Evolutionary conservation across 257 asterid species (phyloP).

Genomic region (Oldenlandia corymbosa): DNA sequence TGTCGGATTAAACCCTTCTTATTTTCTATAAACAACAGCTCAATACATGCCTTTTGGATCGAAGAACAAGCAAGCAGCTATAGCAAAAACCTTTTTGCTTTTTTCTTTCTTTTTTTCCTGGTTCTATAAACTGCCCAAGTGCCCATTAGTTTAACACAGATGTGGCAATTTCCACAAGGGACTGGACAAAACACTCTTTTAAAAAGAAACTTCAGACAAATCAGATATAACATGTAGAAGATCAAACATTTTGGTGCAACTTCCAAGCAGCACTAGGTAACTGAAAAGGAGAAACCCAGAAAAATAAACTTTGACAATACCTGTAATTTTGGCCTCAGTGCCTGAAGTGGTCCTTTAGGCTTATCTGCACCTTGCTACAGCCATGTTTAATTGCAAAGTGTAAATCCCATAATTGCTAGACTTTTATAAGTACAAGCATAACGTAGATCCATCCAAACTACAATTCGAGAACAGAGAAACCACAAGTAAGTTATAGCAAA

Average conservation of each 20-base stretch:
- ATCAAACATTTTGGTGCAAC: background rate
- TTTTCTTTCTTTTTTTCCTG: too few relatives aligned
- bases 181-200: background rate
- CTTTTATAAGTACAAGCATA: background rate
- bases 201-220: background rate
- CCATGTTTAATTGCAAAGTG: conserved; percentile 8
- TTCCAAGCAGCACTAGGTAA: background rate
- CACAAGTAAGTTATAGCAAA: conserved; percentile 1
- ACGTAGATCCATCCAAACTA: background rate
- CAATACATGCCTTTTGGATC: background rate
- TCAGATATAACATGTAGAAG: background rate
- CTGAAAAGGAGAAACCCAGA: background rate
- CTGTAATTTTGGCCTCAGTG: conserved; percentile 99
- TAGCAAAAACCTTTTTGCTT: background rate
- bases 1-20: background rate
- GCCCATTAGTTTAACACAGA: background rate
- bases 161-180: background rate
- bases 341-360: conserved; percentile 99
- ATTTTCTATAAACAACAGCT: background rate
- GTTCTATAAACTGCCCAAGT: too few relatives aligned
- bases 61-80: background rate
- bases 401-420: background rate
- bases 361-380: conserved; percentile 90
- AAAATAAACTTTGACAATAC: conserved; percentile 26
- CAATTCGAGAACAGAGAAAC: conserved; percentile 7